phyloP scores from a whole-genome alignment of 2,329 filamentous ascomycete species.

The Zymoseptoria tritici region DNA sequence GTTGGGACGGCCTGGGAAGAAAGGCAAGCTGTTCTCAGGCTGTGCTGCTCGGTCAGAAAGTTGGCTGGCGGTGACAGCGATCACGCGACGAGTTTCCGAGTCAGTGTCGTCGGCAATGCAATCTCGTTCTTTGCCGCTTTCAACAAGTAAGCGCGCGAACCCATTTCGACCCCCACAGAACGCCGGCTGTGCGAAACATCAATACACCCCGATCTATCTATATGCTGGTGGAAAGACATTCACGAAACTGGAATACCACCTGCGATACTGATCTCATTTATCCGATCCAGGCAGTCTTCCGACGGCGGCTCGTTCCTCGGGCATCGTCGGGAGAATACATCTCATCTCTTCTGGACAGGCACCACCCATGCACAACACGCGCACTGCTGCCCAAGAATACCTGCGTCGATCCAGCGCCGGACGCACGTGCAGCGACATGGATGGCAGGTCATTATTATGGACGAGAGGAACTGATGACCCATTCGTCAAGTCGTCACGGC shows the following conservation, averaged over 20 bases:
- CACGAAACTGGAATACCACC: background rate
- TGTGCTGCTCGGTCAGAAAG: background rate
- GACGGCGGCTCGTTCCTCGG: background rate
- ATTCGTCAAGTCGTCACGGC: background rate
- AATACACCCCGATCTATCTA: background rate
- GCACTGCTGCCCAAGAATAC: background rate
- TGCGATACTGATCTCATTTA: background rate
- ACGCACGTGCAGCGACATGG: background rate
- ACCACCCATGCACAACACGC: background rate
- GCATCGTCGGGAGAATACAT: background rate
- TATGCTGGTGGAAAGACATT: background rate
- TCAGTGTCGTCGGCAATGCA: constrained; percentile 10
- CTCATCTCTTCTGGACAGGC: background rate
- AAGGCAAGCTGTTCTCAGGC: background rate
- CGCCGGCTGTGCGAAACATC: background rate
- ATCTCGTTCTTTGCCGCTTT: constrained; percentile 3
- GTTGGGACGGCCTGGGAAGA: background rate
- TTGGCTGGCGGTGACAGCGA: background rate
- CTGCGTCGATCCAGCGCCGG: background rate
- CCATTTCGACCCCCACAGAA: background rate
- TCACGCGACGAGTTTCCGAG: constrained; percentile 6
- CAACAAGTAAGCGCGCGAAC: background rate
- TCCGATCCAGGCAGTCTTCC: background rate
- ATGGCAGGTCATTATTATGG: background rate
- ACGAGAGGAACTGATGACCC: background rate